Percentiles rank a stretch among this genome's conserved stretches.
Conservation (phyloP, 805 yeast genomes). For the Naumovozyma castellii region DNA sequence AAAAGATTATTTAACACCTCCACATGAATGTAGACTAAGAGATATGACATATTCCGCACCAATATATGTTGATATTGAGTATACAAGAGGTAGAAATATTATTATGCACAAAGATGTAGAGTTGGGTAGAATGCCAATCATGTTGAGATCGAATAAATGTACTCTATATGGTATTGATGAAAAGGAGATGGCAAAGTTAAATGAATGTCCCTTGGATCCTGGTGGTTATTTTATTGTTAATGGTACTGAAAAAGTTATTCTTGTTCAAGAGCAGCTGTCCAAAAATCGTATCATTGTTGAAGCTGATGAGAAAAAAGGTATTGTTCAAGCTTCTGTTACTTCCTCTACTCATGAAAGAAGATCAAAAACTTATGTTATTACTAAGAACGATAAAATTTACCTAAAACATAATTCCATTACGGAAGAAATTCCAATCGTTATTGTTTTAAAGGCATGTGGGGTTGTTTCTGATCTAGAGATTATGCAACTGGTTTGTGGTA, state of each 20-base stretch:
- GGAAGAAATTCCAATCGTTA: constrained; percentile 91
- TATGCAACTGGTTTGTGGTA: constrained; percentile 89
- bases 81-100: constrained; percentile 88
- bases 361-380: constrained; percentile 90
- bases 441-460: constrained; percentile 91
- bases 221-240: constrained; percentile 97
- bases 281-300: constrained; percentile 97
- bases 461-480: constrained; percentile 85
- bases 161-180: constrained; percentile 72
- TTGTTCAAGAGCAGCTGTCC: constrained; percentile 92
- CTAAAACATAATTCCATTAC: constrained; percentile 90
- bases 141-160: constrained; percentile 91
- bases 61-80: constrained; percentile 91
- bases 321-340: constrained; percentile 95
- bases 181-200: constrained; percentile 71
- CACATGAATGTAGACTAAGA: constrained; percentile 91
- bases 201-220: constrained; percentile 96
- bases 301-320: constrained; percentile 87
- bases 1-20: constrained; percentile 62
- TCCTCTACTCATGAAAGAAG: constrained; percentile 97
- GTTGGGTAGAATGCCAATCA: constrained; percentile 97
- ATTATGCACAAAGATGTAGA: constrained; percentile 84
- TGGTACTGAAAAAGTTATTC: constrained; percentile 94
- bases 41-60: constrained; percentile 95
- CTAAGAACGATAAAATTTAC: constrained; percentile 81